Conservation (phyloP, 129 eudicot species). For the Tagetes erecta region DNA sequence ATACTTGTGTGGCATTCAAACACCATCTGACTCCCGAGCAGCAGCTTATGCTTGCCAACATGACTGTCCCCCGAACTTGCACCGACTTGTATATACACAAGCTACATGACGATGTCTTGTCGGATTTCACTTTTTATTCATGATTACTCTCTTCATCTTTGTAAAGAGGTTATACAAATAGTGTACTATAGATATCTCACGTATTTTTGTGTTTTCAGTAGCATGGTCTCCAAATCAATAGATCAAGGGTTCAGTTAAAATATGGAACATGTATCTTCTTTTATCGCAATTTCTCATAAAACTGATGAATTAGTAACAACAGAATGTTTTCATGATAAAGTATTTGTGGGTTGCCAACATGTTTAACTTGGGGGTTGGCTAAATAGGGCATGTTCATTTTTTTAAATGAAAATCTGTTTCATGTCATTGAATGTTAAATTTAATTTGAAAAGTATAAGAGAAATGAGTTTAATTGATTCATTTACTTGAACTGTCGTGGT, state of each 20-base stretch:
- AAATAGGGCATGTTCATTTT: not conserved
- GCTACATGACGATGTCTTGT: too few relatives aligned
- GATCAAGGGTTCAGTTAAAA: not conserved
- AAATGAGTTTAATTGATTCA: too few relatives aligned
- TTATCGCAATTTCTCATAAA: not conserved
- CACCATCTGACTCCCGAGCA: conserved; percentile 56
- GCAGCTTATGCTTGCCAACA: conserved; percentile 75
- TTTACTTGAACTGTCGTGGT: too few relatives aligned
- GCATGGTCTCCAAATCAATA: not conserved
- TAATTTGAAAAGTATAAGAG: too few relatives aligned
- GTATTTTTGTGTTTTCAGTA: not conserved
- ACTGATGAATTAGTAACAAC: not conserved
- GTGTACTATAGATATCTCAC: not conserved
- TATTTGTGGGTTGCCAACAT: not conserved
- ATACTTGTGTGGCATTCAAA: conserved; percentile 57
- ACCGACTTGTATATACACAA: not conserved
- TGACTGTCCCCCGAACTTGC: conserved; percentile 37
- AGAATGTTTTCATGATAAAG: not conserved
- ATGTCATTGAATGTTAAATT: too few relatives aligned
- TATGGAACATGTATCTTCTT: not conserved
- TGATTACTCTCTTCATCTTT: not conserved
- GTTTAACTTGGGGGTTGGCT: too few relatives aligned
- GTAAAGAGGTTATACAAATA: not conserved
- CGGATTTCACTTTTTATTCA: not conserved
- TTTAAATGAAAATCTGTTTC: too few relatives aligned